Evolutionary conservation across 495 filamentous ascomycete species (phyloP).

Genomic region (Trichoderma virens): DNA sequence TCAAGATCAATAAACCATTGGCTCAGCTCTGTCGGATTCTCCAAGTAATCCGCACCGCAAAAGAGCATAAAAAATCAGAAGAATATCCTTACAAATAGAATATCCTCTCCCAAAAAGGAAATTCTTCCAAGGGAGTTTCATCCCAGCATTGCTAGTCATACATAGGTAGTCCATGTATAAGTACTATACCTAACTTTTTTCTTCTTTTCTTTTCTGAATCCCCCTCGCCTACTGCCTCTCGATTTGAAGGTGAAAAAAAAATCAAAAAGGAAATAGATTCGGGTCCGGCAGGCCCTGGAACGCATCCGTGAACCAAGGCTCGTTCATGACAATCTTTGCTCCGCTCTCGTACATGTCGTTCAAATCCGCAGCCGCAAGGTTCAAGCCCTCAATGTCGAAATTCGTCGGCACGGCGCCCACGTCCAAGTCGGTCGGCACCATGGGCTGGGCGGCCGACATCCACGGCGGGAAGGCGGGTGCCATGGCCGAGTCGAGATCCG

Average conservation of each 20-base stretch:
- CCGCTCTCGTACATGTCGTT: neutral
- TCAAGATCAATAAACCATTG: no score
- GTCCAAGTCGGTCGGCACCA: neutral
- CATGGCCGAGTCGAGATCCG: slow-evolving; percentile 1
- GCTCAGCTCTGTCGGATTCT: no score
- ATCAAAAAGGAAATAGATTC: slow-evolving; percentile 6
- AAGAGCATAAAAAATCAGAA: no score
- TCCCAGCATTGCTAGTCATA: no score
- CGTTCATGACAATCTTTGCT: slow-evolving; percentile 3
- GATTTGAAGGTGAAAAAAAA: neutral
- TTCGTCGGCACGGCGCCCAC: neutral
- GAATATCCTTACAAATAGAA: neutral
- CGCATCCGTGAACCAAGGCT: slow-evolving; percentile 7
- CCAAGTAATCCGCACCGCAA: no score
- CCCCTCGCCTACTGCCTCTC: neutral
- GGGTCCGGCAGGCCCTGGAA: neutral
- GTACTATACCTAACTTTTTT: no score
- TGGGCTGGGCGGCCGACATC: slow-evolving; percentile 1
- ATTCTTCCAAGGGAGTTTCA: no score
- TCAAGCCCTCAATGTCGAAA: slow-evolving; percentile 4
- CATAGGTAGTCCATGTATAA: no score
- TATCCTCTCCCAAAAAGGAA: neutral
- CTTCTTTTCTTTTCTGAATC: no score
- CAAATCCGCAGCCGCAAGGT: neutral
- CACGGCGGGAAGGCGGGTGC: neutral